Percentiles rank a stretch among this genome's conserved stretches.
These are phyloP conservation scores for Waltiozyma sp. DNA, from an alignment of 1,139 yeast species.

Conservation along the genomic window DNA sequence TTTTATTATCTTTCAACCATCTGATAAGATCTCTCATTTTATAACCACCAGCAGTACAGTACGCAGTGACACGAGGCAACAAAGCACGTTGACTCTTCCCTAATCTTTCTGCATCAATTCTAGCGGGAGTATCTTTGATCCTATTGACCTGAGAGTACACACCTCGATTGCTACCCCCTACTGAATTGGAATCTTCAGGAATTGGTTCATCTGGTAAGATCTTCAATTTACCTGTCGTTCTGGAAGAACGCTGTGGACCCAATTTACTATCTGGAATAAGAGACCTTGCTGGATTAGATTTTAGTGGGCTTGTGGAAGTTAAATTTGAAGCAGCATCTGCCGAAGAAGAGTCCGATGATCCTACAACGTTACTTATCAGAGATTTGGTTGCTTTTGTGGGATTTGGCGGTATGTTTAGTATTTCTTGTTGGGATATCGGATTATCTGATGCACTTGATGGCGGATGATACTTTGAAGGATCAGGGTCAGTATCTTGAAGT, in stretches of 20 bases:
- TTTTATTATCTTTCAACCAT: constrained; percentile 74
- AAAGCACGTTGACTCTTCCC: constrained; percentile 83
- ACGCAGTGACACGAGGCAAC: constrained; percentile 86
- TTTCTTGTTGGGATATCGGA: neutral
- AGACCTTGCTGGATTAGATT: constrained; percentile 1
- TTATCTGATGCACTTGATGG: neutral
- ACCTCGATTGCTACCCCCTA: constrained; percentile 30
- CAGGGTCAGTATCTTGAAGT: neutral
- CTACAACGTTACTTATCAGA: neutral
- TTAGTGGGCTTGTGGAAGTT: neutral
- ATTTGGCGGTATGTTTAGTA: neutral
- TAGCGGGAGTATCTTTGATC: constrained; percentile 83
- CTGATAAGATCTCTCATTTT: constrained; percentile 76
- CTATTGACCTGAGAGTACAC: constrained; percentile 77
- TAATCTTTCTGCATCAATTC: constrained; percentile 87
- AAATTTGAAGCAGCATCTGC: neutral
- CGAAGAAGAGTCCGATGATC: neutral
- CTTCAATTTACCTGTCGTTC: constrained; percentile 80
- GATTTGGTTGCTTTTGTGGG: neutral
- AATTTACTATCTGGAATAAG: constrained; percentile 26
- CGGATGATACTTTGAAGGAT: neutral
- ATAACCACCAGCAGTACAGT: constrained; percentile 90
- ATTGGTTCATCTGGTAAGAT: constrained; percentile 73
- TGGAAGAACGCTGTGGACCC: constrained; percentile 82
- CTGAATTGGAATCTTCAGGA: constrained; percentile 26